Base-by-base conservation (phyloP, 805 yeast species). In the Wickerhamomyces ciferrii region DNA sequence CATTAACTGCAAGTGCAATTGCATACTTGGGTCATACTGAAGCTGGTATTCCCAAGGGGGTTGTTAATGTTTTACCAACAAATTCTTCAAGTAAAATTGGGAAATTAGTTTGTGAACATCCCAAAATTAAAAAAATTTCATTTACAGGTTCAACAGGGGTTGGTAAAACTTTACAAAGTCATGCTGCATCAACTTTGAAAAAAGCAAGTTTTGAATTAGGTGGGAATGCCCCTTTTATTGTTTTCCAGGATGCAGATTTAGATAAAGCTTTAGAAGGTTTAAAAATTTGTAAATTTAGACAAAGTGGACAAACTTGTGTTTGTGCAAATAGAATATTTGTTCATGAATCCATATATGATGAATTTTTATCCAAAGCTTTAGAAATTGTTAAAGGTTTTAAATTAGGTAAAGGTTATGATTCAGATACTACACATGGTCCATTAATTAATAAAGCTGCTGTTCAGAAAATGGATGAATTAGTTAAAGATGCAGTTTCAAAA, bases 261-360 rank as follows among this genome's bases (percentile, higher is more conserved):
- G 84, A 79, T 48, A 66, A 69, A 38, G 92, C 92, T 0, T 79
- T 84, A 15, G 74, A 72, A n/a, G 87, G 81, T 37, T 78, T 87
- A 2, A 61, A 84, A 48, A 79, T 75, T 9, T 75, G 82, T 51
- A 87, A 86, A 63, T 82, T 84, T 67, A 75, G 94, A 61, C 83
- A 84, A 24, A 75, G 84, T 39, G 94, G 94, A 50, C 94, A 86
- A 66, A 84, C 91, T 5, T 87, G 95, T 67, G 84, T 84, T 37
- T 84, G 90, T 61, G 89, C 90, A 41, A 84, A 84, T 66, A 72
- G 91, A 58, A 61, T 85, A 41, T 85, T 74, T 58, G 75, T 85
- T 31, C 94, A 87, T 57, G 74, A 71, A 39, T 68, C 69, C 11
- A 61, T 87, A n/a, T 82, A 85, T 56, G 88, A 83, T 45, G 71